These are phyloP conservation scores for Cladophialophora chaetospira DNA, from an alignment of 2,329 filamentous ascomycete genomes.

Conservation along the genomic window DNA sequence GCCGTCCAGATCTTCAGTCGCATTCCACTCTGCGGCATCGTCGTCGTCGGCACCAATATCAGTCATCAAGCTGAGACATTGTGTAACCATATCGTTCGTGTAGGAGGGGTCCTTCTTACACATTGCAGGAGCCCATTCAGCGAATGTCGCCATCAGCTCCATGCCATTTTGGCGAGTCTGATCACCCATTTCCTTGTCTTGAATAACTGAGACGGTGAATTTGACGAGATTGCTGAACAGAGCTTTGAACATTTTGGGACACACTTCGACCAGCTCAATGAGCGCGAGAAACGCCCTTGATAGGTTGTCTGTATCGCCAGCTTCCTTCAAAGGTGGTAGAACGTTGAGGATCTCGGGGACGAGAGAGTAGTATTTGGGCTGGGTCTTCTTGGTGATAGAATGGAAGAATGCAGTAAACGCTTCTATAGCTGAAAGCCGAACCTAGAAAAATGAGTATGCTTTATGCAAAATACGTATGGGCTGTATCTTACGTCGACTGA, in stretches of 20 bases:
- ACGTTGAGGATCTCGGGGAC: conserved; percentile 93
- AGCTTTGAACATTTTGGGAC: conserved; percentile 94
- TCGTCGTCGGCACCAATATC: conserved; percentile 94
- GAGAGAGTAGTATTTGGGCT: conserved; percentile 82
- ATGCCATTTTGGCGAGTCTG: conserved; percentile 90
- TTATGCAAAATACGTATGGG: background rate
- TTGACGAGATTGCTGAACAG: conserved; percentile 91
- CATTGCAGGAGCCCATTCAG: conserved; percentile 90
- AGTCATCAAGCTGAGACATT: conserved; percentile 97
- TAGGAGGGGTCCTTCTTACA: conserved; percentile 93
- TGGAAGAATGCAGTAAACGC: conserved; percentile 96
- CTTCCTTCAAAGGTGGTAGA: conserved; percentile 88
- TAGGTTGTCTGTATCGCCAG: conserved; percentile 84
- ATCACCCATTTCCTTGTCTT: conserved; percentile 92
- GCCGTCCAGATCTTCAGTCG: conserved; percentile 88
- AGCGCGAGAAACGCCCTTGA: conserved; percentile 86
- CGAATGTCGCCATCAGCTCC: conserved; percentile 97
- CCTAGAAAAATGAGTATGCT: conserved; percentile 51
- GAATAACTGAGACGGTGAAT: conserved; percentile 90
- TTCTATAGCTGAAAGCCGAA: conserved; percentile 91
- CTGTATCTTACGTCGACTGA: conserved; percentile 61
- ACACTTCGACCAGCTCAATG: conserved; percentile 91
- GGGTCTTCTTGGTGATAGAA: conserved; percentile 82
- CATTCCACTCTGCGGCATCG: conserved; percentile 90
- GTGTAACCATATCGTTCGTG: conserved; percentile 95